Conservation (phyloP, 352 stramenopile genomes). For the Phytophthora pluvialis region DNA sequence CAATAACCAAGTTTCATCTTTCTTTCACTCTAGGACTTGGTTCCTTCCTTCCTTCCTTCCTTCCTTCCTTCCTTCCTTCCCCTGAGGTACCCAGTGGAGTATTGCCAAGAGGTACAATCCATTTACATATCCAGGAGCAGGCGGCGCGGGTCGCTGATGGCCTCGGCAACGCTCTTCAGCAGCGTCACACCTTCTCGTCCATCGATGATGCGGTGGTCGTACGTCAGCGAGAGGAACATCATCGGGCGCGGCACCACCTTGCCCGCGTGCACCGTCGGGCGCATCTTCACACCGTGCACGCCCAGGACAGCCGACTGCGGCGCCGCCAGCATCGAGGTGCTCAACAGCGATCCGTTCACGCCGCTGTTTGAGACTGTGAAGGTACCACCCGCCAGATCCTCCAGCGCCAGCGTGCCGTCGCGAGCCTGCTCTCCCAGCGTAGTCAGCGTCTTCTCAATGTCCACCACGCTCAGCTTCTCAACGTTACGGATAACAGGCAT, state of each 20-base stretch:
- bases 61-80: background rate
- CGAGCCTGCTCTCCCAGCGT: conserved; percentile 85
- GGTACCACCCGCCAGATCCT: conserved; percentile 97
- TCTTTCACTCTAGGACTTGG: conserved; percentile 26
- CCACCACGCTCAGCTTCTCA: conserved; percentile 95
- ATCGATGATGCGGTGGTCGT: conserved; percentile 99
- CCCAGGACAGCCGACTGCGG: conserved; percentile 98
- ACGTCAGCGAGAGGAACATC: conserved; percentile 99
- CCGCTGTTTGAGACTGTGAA: conserved; percentile 99
- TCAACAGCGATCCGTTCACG: conserved; percentile 97
- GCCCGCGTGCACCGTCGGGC: conserved; percentile 92
- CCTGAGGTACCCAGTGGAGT: background rate
- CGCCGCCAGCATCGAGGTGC: conserved; percentile 98
- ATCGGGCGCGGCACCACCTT: conserved; percentile 98
- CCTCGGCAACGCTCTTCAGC: conserved; percentile 98
- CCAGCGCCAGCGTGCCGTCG: conserved; percentile 68
- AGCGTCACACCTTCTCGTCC: conserved; percentile 99
- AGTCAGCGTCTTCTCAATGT: conserved; percentile 96
- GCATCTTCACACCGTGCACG: conserved; percentile 98
- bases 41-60: conserved; percentile 18
- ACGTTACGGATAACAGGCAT: conserved; percentile 98
- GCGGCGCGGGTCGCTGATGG: conserved; percentile 95
- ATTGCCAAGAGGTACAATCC: background rate
- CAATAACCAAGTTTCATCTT: conserved; percentile 29
- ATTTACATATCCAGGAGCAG: conserved; percentile 89